phyloP scores from a whole-genome alignment of 2,329 filamentous ascomycete species.

The Botrytis cinerea region DNA sequence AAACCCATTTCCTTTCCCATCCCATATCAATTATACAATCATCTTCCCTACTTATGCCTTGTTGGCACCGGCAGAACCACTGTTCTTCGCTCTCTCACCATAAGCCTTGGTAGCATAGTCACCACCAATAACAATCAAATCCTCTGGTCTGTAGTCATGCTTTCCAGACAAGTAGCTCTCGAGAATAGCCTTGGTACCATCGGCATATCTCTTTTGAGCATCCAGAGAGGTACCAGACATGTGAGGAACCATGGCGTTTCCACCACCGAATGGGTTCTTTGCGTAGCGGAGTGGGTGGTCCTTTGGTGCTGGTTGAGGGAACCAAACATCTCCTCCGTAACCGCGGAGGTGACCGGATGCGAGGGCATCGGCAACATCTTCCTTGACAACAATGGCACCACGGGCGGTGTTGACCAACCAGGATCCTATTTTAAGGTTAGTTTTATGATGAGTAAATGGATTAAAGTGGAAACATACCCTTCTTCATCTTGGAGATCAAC shows the following conservation, averaged over 20 bases:
- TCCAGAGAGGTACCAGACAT: conserved; percentile 99
- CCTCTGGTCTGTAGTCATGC: conserved; percentile 84
- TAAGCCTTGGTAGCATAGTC: conserved; percentile 86
- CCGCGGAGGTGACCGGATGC: conserved; percentile 88
- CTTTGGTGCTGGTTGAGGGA: conserved; percentile 89
- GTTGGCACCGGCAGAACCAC: conserved; percentile 14
- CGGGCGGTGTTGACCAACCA: conserved; percentile 99
- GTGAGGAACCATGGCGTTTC: conserved; percentile 98
- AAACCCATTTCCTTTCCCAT: background rate
- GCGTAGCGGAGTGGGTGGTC: conserved; percentile 92
- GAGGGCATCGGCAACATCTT: conserved; percentile 93
- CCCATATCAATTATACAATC: background rate
- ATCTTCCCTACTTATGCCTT: conserved; percentile 8
- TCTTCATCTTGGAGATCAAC: conserved; percentile 98
- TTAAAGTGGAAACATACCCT: conserved; percentile 76
- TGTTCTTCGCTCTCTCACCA: conserved; percentile 38
- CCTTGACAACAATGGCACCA: conserved; percentile 98
- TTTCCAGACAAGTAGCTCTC: conserved; percentile 86
- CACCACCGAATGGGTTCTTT: conserved; percentile 92
- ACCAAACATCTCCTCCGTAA: conserved; percentile 87
- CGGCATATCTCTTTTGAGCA: conserved; percentile 88
- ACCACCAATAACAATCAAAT: conserved; percentile 85
- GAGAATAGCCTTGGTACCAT: conserved; percentile 86
- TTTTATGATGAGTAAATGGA: background rate
- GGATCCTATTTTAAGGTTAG: conserved; percentile 56